phyloP scores from a whole-genome alignment of 2,329 filamentous ascomycete genomes.

The Diaporthe sp. region DNA sequence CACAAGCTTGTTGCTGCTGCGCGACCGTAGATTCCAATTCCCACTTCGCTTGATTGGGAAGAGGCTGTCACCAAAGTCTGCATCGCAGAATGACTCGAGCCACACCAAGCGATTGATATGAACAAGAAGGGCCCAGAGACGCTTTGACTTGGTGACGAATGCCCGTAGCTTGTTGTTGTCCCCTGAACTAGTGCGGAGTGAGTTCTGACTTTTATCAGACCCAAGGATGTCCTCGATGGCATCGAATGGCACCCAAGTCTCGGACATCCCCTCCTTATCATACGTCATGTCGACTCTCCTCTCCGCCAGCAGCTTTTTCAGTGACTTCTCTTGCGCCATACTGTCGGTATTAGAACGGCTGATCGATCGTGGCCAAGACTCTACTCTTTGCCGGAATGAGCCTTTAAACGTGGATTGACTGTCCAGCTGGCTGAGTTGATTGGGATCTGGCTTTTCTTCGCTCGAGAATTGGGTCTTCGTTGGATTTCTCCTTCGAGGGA shows the following conservation, averaged over 20 bases:
- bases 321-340: background rate
- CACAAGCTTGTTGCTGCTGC: background rate
- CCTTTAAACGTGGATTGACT: background rate
- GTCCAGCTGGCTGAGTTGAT: background rate
- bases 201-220: background rate
- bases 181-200: background rate
- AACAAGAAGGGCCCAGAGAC: background rate
- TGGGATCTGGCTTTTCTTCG: background rate
- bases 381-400: background rate
- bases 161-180: background rate
- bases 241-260: background rate
- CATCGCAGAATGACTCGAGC: background rate
- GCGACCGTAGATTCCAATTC: background rate
- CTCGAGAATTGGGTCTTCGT: background rate
- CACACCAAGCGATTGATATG: background rate
- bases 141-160: background rate
- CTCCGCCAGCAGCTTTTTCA: background rate
- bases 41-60: background rate
- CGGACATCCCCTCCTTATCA: background rate
- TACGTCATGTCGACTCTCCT: background rate
- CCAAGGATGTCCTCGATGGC: background rate
- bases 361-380: background rate
- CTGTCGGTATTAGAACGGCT: background rate
- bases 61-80: background rate
- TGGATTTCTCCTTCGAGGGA: too few species aligned